Conservation (phyloP, 352 stramenopile genomes). For the Saprolegnia parasitica region DNA sequence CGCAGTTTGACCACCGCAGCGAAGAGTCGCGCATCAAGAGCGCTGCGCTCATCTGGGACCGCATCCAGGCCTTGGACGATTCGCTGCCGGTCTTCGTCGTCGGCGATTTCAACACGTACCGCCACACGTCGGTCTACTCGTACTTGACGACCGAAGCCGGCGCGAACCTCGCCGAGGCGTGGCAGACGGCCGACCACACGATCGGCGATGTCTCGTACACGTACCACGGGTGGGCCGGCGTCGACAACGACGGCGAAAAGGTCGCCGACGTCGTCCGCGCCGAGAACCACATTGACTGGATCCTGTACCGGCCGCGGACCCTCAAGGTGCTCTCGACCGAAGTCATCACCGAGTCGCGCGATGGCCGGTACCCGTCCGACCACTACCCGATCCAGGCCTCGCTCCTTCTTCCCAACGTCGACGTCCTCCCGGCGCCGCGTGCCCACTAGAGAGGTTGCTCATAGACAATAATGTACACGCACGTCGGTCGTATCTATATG, state of each 20-base stretch:
- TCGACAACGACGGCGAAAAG: conserved; percentile 75
- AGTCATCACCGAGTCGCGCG: conserved; percentile 76
- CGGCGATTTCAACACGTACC: conserved; percentile 85
- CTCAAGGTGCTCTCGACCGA: conserved; percentile 73
- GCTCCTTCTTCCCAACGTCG: conserved; percentile 64
- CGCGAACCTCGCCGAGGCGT: conserved; percentile 64
- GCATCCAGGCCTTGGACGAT: conserved; percentile 50
- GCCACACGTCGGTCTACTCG: conserved; percentile 69
- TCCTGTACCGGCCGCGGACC: conserved; percentile 67
- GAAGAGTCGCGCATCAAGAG: conserved; percentile 45
- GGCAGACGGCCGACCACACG: conserved; percentile 55
- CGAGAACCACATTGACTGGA: conserved; percentile 86
- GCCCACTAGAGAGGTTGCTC: neutral
- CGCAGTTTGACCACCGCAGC: conserved; percentile 67
- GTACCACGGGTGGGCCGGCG: conserved; percentile 83
- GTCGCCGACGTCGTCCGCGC: conserved; percentile 43
- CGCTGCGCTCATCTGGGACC: conserved; percentile 55
- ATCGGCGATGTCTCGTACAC: conserved; percentile 79
- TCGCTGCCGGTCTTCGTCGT: conserved; percentile 67
- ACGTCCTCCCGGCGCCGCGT: conserved; percentile 45
- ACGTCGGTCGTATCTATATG: too few species aligned
- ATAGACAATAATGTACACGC: conserved; percentile 31
- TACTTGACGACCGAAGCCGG: conserved; percentile 72
- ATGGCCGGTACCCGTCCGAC: conserved; percentile 78
- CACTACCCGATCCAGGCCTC: conserved; percentile 84